Base-by-base conservation (phyloP, 345 rosid species). In the Euphorbia pulcherrima region DNA sequence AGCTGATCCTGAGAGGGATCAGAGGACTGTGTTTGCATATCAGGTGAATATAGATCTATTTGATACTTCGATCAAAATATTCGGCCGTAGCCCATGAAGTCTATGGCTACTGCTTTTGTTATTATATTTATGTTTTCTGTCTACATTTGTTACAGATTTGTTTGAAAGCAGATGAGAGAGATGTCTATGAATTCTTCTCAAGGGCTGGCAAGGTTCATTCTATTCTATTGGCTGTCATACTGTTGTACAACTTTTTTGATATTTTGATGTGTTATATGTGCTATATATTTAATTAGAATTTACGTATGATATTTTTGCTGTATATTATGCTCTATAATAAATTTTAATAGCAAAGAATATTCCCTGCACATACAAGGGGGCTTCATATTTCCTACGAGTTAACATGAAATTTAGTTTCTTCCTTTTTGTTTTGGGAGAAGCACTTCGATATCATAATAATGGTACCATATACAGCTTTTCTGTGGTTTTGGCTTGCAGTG, bases 1-100 rank as follows among this genome's bases (percentile, higher is more conserved):
- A 82, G 96, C 79, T 78, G 99, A 94, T 86, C 97, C 99, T 70
- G 99, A 94, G 74, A 84, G 97, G 51, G 99, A 94, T 77, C 99
- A 94, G 84, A 89, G 99, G 79, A 94, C 99, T 39, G 99, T 94
- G 30, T 91, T 94, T 83, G 97, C 96, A 24, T 94, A 91, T 84
- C 99, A 94, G 93, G 99, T 94, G 65, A 75, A 1, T 55, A 12
- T 1, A 18, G 33, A 60, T 68, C 29, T 23, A 27, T 54, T 64
- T 72, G 52, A n/a, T n/a, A n/a, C n/a, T n/a, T n/a, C n/a, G n/a
- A 16, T 17, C 8, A 52, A 35, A 23, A 40, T 13, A 13, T 69
- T 68, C 0, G 53, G 44, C 56, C 27, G 5, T 52, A 29, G 73
- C 13, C 33, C 44, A 46, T 20, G 0, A 52, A 50, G 44, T 37